Conservation (phyloP, 2,329 filamentous ascomycete species). For the Epichloe scottii region DNA sequence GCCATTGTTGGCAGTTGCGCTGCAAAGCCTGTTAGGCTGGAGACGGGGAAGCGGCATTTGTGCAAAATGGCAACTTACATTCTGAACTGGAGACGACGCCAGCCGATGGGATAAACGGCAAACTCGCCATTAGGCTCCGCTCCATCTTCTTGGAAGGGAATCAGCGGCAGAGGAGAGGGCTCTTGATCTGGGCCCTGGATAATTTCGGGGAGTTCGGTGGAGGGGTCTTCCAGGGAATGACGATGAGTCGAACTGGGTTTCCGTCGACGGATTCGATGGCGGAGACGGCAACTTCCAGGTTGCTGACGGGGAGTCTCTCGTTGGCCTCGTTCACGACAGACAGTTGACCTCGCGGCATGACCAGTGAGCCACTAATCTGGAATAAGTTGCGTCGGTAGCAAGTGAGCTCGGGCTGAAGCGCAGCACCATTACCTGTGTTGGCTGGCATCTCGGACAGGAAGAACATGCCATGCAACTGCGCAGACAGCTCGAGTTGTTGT, state of each 20-base stretch:
- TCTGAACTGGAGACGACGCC: constrained; percentile 86
- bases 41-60: constrained; percentile 16
- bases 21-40: constrained; percentile 14
- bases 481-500: constrained; percentile 49
- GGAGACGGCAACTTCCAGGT: constrained; percentile 76
- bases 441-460: constrained; percentile 71
- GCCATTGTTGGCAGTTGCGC: constrained; percentile 92
- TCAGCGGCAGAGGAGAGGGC: constrained; percentile 67
- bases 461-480: constrained; percentile 81
- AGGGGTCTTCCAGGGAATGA: constrained; percentile 95
- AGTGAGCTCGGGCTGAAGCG: constrained; percentile 69
- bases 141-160: constrained; percentile 51
- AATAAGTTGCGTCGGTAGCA: constrained; percentile 95
- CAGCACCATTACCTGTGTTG: constrained; percentile 41
- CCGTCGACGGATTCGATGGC: constrained; percentile 93
- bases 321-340: constrained; percentile 76
- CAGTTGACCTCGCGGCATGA: constrained; percentile 63
- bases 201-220: constrained; percentile 61
- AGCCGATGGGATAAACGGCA: constrained; percentile 83
- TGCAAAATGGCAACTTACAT: constrained; percentile 44
- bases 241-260: constrained; percentile 83
- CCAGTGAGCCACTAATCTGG: constrained; percentile 84
- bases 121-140: constrained; percentile 60
- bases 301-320: constrained; percentile 69
- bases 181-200: constrained; percentile 64